Evolutionary conservation across 2,329 filamentous ascomycete species (phyloP).

Genomic region (Penicillium glabrum): DNA sequence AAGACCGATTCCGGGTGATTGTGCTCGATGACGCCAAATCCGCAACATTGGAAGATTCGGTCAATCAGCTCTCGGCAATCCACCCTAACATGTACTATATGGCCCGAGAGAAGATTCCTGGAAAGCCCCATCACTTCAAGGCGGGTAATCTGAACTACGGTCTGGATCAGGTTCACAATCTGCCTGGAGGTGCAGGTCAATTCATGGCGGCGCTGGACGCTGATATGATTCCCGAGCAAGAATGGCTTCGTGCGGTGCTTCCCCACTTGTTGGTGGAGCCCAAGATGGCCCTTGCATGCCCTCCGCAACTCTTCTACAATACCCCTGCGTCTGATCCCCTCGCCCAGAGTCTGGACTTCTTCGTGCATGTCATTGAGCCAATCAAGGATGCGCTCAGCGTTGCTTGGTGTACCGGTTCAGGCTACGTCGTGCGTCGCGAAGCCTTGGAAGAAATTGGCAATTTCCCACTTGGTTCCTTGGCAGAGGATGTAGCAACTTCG

Average conservation of each 20-base stretch:
- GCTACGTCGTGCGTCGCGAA: slow-evolving; percentile 59
- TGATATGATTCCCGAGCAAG: slow-evolving; percentile 65
- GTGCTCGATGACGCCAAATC: slow-evolving; percentile 43
- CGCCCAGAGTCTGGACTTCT: slow-evolving; percentile 58
- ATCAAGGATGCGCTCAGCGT: slow-evolving; percentile 50
- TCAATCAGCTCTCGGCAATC: slow-evolving; percentile 34
- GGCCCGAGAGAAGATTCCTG: slow-evolving; percentile 42
- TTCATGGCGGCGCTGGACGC: slow-evolving; percentile 66
- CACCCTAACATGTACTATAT: slow-evolving; percentile 46
- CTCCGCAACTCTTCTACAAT: slow-evolving; percentile 65
- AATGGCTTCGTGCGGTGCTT: slow-evolving; percentile 61
- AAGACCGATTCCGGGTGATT: slow-evolving; percentile 38
- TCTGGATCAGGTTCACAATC: slow-evolving; percentile 49
- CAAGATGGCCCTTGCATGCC: slow-evolving; percentile 60
- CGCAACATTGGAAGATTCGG: slow-evolving; percentile 32
- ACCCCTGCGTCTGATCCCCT: slow-evolving; percentile 60
- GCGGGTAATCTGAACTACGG: slow-evolving; percentile 65
- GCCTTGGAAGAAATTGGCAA: slow-evolving; percentile 63
- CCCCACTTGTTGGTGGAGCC: slow-evolving; percentile 59
- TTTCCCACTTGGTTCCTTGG: slow-evolving; percentile 60
- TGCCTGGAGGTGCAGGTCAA: slow-evolving; percentile 57
- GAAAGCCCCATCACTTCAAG: slow-evolving; percentile 56
- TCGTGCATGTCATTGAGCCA: slow-evolving; percentile 55
- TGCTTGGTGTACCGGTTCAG: slow-evolving; percentile 66
- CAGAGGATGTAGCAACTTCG: slow-evolving; percentile 62